These are phyloP conservation scores for Fraxinus americana DNA, from an alignment of 257 asterid genomes.

Conservation along the genomic window DNA sequence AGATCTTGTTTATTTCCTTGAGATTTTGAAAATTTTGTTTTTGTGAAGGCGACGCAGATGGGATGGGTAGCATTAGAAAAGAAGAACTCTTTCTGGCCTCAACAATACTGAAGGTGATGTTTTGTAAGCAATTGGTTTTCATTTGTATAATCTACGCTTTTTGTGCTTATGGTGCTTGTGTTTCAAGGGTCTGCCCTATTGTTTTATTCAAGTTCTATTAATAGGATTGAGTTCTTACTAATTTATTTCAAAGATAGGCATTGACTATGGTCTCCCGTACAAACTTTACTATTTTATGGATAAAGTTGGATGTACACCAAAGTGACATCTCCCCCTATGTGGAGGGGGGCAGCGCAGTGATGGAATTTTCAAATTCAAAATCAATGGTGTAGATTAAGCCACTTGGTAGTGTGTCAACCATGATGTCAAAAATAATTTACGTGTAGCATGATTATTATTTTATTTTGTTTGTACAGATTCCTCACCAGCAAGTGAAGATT, in stretches of 20 bases:
- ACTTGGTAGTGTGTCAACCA: too few relatives aligned
- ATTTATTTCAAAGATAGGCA: background rate
- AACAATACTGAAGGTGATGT: constrained; percentile 67
- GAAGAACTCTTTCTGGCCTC: constrained; percentile 82
- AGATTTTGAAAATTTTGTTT: constrained; percentile 16
- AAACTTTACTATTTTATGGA: background rate
- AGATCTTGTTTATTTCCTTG: constrained; percentile 4
- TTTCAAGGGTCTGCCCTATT: background rate
- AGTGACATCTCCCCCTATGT: too few relatives aligned
- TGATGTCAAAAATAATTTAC: too few relatives aligned
- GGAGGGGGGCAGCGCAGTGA: too few relatives aligned
- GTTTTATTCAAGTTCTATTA: background rate
- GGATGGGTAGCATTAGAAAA: constrained; percentile 71
- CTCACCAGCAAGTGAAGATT: constrained; percentile 66
- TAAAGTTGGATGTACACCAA: too few relatives aligned
- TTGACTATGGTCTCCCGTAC: background rate
- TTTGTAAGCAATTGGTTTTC: background rate
- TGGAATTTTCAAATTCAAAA: too few relatives aligned
- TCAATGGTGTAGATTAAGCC: too few relatives aligned
- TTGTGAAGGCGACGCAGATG: constrained; percentile 75
- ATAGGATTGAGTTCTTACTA: background rate
- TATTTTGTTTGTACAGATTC: constrained; percentile 55
- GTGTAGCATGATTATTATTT: background rate
- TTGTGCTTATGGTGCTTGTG: background rate
- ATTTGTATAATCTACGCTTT: background rate